Conservation (phyloP, 2,329 filamentous ascomycete genomes). For the Paramyrothecium sp. region DNA sequence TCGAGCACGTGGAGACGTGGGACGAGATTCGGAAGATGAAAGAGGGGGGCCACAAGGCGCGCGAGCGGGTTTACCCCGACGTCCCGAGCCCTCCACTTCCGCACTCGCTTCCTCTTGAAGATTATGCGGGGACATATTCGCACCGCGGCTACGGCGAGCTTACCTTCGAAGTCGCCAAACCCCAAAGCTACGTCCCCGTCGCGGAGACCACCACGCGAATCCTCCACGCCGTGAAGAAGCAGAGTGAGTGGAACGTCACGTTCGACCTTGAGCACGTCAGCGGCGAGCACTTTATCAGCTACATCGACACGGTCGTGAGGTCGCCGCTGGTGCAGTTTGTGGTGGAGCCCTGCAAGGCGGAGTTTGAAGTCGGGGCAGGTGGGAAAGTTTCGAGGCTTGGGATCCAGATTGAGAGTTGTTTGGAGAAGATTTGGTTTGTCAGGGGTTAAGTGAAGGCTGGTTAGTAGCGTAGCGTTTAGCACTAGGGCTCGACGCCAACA, state of each 20-base stretch:
- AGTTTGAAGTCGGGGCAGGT: not conserved
- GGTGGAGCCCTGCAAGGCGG: not conserved
- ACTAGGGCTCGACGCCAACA: no score
- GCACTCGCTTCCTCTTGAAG: slow-evolving; percentile 28
- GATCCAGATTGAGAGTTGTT: not conserved
- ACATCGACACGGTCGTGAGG: not conserved
- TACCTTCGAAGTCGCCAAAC: slow-evolving; percentile 4
- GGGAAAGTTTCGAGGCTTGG: not conserved
- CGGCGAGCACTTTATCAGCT: slow-evolving; percentile 10
- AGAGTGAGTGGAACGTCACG: not conserved
- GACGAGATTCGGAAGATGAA: not conserved
- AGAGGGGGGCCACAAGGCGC: not conserved
- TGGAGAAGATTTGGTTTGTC: not conserved
- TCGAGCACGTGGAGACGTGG: slow-evolving; percentile 2
- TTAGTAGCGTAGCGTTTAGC: no score
- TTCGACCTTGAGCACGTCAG: slow-evolving; percentile 12
- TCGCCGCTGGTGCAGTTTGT: not conserved
- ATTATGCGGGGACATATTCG: slow-evolving; percentile 24
- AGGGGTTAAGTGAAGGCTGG: no score
- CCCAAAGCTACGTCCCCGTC: not conserved
- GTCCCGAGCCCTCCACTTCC: not conserved
- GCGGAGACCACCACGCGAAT: slow-evolving; percentile 3
- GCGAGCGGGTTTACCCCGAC: not conserved
- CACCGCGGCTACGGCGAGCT: slow-evolving; percentile 18
- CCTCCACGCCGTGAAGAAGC: not conserved